Conservation (phyloP, 805 yeast genomes). For the Monosporozyma siamensis region DNA sequence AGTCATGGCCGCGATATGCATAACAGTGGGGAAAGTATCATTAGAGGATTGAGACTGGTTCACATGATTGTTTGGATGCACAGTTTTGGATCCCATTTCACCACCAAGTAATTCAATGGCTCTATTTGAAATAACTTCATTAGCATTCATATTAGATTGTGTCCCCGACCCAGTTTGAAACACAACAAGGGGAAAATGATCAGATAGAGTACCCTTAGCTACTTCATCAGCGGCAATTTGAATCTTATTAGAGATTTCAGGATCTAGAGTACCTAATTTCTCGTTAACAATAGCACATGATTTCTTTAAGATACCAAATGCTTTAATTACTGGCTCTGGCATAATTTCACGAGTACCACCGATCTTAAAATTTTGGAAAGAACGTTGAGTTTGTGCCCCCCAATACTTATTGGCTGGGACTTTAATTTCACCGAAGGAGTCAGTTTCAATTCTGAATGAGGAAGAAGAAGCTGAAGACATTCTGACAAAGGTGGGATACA, state of each 20-base stretch:
- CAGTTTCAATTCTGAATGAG: slow-evolving; percentile 62
- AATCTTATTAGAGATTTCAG: slow-evolving; percentile 75
- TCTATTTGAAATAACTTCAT: slow-evolving; percentile 96
- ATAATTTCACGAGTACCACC: slow-evolving; percentile 86
- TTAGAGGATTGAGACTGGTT: slow-evolving; percentile 98
- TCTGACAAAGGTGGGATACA: background rate
- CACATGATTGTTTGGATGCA: slow-evolving; percentile 97
- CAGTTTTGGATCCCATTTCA: slow-evolving; percentile 78
- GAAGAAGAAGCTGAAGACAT: background rate
- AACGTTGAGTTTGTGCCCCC: slow-evolving; percentile 98
- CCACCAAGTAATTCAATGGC: slow-evolving; percentile 97
- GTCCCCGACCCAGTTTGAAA: slow-evolving; percentile 99
- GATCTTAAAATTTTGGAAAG: slow-evolving; percentile 86
- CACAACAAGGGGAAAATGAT: slow-evolving; percentile 95
- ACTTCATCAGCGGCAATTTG: slow-evolving; percentile 94
- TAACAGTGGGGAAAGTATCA: slow-evolving; percentile 98
- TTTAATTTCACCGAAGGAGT: slow-evolving; percentile 94
- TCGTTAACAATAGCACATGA: slow-evolving; percentile 90
- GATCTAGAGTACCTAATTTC: slow-evolving; percentile 72
- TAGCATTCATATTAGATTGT: slow-evolving; percentile 97
- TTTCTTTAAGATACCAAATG: slow-evolving; percentile 90
- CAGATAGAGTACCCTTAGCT: slow-evolving; percentile 79
- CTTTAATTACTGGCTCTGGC: slow-evolving; percentile 84
- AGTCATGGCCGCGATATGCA: slow-evolving; percentile 97
- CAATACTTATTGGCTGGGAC: slow-evolving; percentile 83